Evolutionary conservation across 345 rosid genomes (phyloP), one percentile per base, ranked within the genome.

Genomic region (sweet orange (Citrus sinensis)): DNA sequence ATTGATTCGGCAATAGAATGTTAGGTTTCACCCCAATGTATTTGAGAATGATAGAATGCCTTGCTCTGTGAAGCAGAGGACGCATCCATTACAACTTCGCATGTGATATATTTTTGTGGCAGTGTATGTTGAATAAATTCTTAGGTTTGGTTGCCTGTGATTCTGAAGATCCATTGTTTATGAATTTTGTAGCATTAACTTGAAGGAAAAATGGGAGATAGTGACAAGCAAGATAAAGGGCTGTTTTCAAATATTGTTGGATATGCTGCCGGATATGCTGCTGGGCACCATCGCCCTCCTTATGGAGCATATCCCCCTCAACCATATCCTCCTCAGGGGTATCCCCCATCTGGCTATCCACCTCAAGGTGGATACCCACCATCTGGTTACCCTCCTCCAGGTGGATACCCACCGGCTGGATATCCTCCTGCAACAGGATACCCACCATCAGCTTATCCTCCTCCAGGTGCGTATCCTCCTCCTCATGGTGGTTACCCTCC

Each of bases 201-300:
- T 71, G 34, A 82, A 80, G 74, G 0, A 58, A 78, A 78, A 80
- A 87, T 83, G 85, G 83, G 85, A 67, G 89, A 22, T 40, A 35
- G 88, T 73, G 94, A 89, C 76, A 81, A 81, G 37, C 73, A 65
- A 84, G 67, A 91, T 84, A 92, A 75, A 86, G 98, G 97, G 58
- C 70, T 93, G 73, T 83, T 93, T 75, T 92, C 94, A 29, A 24
- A 81, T 80, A 88, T 91, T 51, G 93, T 84, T 77, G 97, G 94
- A 63, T 91, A 61, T 67, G 95, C 91, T 37, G 91, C 85, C 71
- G 97, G 94, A 66, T 91, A 64, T 64, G 94, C 91, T 55, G 87
- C 84, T 1, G 94, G 91, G 58, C 83, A 83, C 59, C 16, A 77
- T 61, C 76, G 40, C n/a, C 78, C 67, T 11, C 75, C 67, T 11